Evolutionary conservation across 139 green algal genomes (phyloP).

Genomic region (Chlamydomonas eustigma): DNA sequence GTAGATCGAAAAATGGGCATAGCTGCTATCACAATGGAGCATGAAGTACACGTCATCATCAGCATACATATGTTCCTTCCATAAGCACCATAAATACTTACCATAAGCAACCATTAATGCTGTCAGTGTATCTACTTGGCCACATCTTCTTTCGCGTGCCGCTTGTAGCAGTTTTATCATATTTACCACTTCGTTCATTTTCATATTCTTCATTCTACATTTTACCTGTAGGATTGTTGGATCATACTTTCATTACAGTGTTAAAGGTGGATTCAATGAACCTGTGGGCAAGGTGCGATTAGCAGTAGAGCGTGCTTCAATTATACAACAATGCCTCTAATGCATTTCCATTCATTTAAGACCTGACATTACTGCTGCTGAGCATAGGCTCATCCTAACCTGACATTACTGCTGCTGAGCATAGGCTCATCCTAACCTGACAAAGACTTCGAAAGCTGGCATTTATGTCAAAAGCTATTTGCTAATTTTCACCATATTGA

Average conservation of each 20-base stretch:
- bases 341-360: background rate
- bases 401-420: too few species aligned
- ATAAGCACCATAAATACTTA: background rate
- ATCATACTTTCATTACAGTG: slow-evolving; percentile 89
- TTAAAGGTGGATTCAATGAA: slow-evolving; percentile 61
- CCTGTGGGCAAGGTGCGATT: slow-evolving; percentile 43
- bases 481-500: too few species aligned
- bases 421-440: too few species aligned
- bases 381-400: too few species aligned
- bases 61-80: background rate
- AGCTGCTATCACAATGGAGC: background rate
- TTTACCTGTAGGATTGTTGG: slow-evolving; percentile 73
- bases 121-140: too few species aligned
- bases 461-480: too few species aligned
- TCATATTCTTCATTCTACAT: too few species aligned
- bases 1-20: background rate
- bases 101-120: background rate
- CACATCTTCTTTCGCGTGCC: too few species aligned
- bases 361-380: background rate
- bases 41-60: background rate
- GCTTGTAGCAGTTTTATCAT: too few species aligned
- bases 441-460: too few species aligned
- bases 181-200: too few species aligned
- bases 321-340: background rate
- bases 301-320: background rate